Evolutionary conservation across 139 green algal species (phyloP).

Genomic region (Haematococcus lacustris): DNA sequence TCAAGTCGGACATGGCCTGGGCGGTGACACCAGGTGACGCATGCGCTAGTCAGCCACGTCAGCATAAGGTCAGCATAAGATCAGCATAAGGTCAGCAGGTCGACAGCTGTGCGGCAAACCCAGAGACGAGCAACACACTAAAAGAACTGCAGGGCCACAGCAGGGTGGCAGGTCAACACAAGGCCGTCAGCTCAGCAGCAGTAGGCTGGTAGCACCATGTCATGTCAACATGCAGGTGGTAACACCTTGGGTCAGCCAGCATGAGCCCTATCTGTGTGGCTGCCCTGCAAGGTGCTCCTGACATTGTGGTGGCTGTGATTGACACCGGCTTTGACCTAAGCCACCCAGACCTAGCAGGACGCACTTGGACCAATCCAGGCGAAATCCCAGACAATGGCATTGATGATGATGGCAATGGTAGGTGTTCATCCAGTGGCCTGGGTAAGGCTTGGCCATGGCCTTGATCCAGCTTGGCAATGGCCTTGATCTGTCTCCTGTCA

Average conservation of each 20-base stretch:
- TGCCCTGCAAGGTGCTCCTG: background rate
- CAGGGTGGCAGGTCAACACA: background rate
- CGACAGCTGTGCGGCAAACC: background rate
- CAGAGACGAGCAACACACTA: background rate
- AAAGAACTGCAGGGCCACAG: background rate
- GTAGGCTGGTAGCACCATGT: background rate
- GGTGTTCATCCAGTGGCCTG: too few relatives aligned
- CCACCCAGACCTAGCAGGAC: conserved; percentile 49
- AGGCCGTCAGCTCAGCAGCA: background rate
- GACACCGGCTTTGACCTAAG: conserved; percentile 54
- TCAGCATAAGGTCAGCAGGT: background rate
- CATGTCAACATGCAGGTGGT: background rate
- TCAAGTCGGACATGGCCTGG: background rate
- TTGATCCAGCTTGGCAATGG: too few relatives aligned
- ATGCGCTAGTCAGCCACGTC: background rate
- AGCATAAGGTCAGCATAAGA: background rate
- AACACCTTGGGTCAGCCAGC: background rate
- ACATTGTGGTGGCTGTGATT: conserved; percentile 64
- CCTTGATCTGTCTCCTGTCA: too few relatives aligned
- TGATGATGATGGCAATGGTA: conserved; percentile 63
- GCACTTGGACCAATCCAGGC: conserved; percentile 48
- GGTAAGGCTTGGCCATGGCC: too few relatives aligned
- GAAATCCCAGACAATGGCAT: conserved; percentile 55
- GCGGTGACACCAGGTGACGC: background rate
- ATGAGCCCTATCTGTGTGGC: background rate